These are phyloP conservation scores for Fusarium fujikuroi DNA, from an alignment of 2,329 filamentous ascomycete species.

Conservation along the genomic window DNA sequence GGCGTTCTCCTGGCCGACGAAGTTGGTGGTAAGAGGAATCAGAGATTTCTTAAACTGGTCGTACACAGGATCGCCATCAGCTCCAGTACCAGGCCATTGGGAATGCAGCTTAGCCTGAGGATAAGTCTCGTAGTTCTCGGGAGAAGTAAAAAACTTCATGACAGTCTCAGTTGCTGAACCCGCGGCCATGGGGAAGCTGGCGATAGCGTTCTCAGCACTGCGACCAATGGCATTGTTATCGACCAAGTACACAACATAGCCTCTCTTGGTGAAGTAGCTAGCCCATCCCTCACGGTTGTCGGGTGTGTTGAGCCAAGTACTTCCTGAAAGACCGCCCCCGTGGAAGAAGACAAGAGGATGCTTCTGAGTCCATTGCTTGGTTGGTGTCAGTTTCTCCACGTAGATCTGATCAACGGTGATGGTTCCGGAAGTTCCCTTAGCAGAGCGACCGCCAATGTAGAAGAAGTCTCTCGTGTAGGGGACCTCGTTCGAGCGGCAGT, in stretches of 20 bases:
- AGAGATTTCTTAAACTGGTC: conserved; percentile 34
- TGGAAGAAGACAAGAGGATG: conserved; percentile 36
- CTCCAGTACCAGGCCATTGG: conserved; percentile 32
- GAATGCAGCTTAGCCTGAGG: conserved; percentile 30
- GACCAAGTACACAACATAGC: conserved; percentile 27
- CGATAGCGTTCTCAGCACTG: conserved; percentile 12
- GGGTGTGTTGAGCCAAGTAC: conserved; percentile 35
- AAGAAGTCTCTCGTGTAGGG: conserved; percentile 33
- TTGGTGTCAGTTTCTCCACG: conserved; percentile 30
- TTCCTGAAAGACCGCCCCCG: conserved; percentile 30
- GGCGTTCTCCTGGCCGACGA: conserved; percentile 24
- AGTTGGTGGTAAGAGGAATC: conserved; percentile 30
- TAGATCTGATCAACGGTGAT: conserved; percentile 35
- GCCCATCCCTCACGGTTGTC: conserved; percentile 34
- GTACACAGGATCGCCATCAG: conserved; percentile 20
- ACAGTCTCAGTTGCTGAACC: conserved; percentile 25
- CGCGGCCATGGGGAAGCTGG: conserved; percentile 3
- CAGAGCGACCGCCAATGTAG: conserved; percentile 24
- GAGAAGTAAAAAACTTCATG: conserved; percentile 28
- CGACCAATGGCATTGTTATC: conserved; percentile 24
- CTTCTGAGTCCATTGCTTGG: not conserved
- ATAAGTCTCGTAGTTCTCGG: conserved; percentile 18
- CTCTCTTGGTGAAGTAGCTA: conserved; percentile 25
- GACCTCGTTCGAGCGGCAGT: conserved; percentile 16
- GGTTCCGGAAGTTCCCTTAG: conserved; percentile 16